Percentiles rank a stretch among this genome's conserved stretches.
phyloP scores from a whole-genome alignment of 108 stramenopile species.

The Heterococcus sp. region DNA sequence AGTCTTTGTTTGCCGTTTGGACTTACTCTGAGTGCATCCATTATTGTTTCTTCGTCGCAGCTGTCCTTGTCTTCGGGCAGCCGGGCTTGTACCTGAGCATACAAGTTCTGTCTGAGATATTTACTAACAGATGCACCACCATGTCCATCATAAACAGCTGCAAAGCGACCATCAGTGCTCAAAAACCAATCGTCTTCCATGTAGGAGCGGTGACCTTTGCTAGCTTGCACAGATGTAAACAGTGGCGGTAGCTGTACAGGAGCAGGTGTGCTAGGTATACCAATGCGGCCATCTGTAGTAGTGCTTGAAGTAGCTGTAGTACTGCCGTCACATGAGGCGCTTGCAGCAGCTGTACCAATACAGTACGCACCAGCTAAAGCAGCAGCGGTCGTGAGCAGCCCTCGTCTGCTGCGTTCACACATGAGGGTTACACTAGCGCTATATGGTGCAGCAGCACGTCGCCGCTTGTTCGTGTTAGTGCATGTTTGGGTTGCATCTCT shows the following conservation, averaged over 20 bases:
- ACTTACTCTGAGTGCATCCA: conserved; percentile 3
- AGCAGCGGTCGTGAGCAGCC: neutral
- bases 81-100: conserved; percentile 27
- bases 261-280: neutral
- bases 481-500: too few species aligned
- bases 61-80: conserved; percentile 6
- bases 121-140: conserved; percentile 29
- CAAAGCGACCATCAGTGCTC: conserved; percentile 16
- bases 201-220: conserved; percentile 33
- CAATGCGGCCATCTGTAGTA: neutral
- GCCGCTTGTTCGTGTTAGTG: too few species aligned
- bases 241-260: neutral
- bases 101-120: conserved; percentile 31
- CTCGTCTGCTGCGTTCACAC: too few species aligned
- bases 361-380: neutral
- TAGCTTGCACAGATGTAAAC: neutral
- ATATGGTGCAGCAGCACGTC: neutral
- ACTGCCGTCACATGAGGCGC: neutral
- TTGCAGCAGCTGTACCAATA: neutral
- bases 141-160: conserved; percentile 43
- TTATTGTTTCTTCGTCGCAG: conserved; percentile 1
- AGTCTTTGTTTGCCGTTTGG: neutral
- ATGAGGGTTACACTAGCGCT: too few species aligned
- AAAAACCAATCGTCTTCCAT: conserved; percentile 47
- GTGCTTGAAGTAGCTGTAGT: neutral